phyloP scores from a whole-genome alignment of 345 rosid genomes.

The Streptanthus diversifolius region DNA sequence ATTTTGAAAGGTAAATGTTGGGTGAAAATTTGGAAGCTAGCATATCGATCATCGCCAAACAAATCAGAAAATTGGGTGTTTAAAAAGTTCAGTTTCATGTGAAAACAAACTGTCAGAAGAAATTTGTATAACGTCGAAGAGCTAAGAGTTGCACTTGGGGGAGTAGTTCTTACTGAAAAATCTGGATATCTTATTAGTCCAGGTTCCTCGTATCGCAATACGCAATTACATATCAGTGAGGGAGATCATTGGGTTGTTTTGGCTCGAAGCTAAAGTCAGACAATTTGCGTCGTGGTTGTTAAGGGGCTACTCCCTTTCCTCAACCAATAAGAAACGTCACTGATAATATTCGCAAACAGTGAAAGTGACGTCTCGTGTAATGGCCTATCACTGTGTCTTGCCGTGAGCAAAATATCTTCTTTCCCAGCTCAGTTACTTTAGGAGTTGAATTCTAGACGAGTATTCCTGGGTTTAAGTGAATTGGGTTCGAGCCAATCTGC shows the following conservation, averaged over 20 bases:
- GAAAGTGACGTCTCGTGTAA: neutral
- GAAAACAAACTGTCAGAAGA: neutral
- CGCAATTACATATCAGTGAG: neutral
- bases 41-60: neutral
- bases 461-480: neutral
- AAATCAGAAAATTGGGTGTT: neutral
- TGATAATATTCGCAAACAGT: neutral
- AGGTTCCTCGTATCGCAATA: neutral
- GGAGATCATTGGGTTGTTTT: neutral
- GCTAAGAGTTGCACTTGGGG: neutral
- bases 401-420: neutral
- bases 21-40: neutral
- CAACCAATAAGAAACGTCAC: neutral
- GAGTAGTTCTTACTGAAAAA: neutral
- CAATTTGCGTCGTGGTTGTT: neutral
- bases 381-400: neutral
- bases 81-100: neutral
- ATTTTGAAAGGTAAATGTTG: neutral
- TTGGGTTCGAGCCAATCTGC: neutral
- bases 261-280: neutral
- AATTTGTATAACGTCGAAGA: neutral
- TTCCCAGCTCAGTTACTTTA: neutral
- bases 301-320: neutral
- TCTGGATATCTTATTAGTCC: neutral
- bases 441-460: neutral